A percentile compares a stretch with the other conserved stretches of the same genome.
Conservation (phyloP, 2,329 filamentous ascomycete genomes). For the Colletotrichum magnum region DNA sequence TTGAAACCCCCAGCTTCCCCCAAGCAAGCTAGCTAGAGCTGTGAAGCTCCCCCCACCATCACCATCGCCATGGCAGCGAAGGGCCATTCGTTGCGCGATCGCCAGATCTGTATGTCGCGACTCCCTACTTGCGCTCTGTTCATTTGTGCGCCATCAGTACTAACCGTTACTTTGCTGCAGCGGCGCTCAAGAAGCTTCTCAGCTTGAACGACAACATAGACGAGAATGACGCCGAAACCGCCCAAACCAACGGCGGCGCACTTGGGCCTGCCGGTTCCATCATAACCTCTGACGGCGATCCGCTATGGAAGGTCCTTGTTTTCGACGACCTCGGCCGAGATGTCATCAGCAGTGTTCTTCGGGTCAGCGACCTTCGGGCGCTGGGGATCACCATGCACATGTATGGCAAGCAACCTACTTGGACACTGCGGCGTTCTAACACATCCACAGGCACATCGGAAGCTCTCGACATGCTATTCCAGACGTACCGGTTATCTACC, state of each 20-base stretch:
- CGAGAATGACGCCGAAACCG: slow-evolving; percentile 73
- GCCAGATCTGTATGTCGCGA: slow-evolving; percentile 60
- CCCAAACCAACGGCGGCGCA: slow-evolving; percentile 71
- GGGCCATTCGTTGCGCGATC: slow-evolving; percentile 63
- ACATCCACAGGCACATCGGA: slow-evolving; percentile 77
- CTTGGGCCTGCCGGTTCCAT: slow-evolving; percentile 82
- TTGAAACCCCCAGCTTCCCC: slow-evolving; percentile 8
- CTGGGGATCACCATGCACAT: slow-evolving; percentile 98
- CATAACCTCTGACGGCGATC: slow-evolving; percentile 87
- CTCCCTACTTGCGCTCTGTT: not conserved
- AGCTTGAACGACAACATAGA: slow-evolving; percentile 87
- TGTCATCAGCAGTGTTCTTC: slow-evolving; percentile 95
- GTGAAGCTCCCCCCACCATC: slow-evolving; percentile 39
- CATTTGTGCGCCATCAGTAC: not conserved
- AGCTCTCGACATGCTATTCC: slow-evolving; percentile 90
- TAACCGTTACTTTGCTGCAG: slow-evolving; percentile 58
- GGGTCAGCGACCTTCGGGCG: slow-evolving; percentile 91
- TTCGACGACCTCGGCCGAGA: slow-evolving; percentile 94
- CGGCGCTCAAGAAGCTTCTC: slow-evolving; percentile 93
- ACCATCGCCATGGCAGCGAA: slow-evolving; percentile 59
- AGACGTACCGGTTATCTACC: slow-evolving; percentile 95
- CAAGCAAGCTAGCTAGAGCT: slow-evolving; percentile 39
- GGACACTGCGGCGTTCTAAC: slow-evolving; percentile 43
- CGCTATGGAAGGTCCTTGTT: slow-evolving; percentile 97
- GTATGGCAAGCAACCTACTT: slow-evolving; percentile 61